phyloP scores from a whole-genome alignment of 225 moss, liverwort and hornwort genomes.

The Climacium dendroides region DNA sequence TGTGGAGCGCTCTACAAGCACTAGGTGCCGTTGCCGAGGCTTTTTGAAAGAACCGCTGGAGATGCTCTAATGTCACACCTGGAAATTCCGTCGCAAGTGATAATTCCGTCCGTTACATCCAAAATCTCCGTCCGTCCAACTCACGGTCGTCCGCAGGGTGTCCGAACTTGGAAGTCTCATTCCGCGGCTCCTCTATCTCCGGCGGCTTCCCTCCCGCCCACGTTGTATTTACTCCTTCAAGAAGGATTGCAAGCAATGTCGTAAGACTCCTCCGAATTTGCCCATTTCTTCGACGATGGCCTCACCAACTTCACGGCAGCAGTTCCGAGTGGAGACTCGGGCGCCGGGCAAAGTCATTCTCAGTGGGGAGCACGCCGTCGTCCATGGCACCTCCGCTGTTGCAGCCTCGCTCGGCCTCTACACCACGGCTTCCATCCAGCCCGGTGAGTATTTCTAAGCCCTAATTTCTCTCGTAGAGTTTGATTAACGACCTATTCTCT shows the following conservation, averaged over 20 bases:
- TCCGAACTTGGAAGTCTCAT: too few relatives aligned
- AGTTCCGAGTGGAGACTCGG: slow-evolving; percentile 36
- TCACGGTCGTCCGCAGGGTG: too few relatives aligned
- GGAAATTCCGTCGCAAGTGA: too few relatives aligned
- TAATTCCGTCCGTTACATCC: too few relatives aligned
- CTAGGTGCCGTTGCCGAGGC: too few relatives aligned
- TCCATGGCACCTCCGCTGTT: slow-evolving; percentile 72
- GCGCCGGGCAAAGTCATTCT: slow-evolving; percentile 95
- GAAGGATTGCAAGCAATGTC: background rate
- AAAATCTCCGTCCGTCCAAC: too few relatives aligned
- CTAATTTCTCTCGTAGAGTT: background rate
- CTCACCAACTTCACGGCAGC: background rate
- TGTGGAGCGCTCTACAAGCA: too few relatives aligned
- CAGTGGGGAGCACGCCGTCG: slow-evolving; percentile 91
- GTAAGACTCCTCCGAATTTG: background rate
- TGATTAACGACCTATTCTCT: background rate
- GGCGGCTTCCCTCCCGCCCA: background rate
- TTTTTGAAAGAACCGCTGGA: too few relatives aligned
- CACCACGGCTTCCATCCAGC: slow-evolving; percentile 38
- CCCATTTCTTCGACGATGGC: background rate
- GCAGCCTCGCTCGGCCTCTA: slow-evolving; percentile 87
- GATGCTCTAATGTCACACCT: too few relatives aligned
- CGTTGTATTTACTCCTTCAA: background rate
- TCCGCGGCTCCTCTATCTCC: background rate
- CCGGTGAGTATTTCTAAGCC: slow-evolving; percentile 1